Conservation (phyloP, 1,139 yeast genomes). For the Pichia sp. region DNA sequence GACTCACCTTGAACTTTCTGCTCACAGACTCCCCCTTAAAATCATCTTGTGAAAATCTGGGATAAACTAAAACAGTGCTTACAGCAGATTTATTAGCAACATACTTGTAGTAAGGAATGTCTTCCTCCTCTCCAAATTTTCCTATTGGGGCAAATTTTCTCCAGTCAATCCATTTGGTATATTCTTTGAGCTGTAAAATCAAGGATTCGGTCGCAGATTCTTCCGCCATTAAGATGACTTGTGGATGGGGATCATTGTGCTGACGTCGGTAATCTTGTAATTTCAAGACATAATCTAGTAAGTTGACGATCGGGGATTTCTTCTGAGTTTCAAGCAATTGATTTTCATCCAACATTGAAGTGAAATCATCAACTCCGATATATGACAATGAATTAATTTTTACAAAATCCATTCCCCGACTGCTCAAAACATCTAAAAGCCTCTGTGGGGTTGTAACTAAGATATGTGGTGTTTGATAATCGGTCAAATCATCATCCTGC, state of each 20-base stretch:
- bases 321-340: slow-evolving; percentile 17
- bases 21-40: background rate
- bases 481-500: slow-evolving; percentile 25
- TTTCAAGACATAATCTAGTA: slow-evolving; percentile 29
- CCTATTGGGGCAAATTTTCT: slow-evolving; percentile 28
- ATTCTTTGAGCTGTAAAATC: slow-evolving; percentile 23
- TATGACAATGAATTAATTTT: slow-evolving; percentile 26
- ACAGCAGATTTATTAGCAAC: slow-evolving; percentile 23
- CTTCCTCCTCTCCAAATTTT: slow-evolving; percentile 20
- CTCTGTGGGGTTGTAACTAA: slow-evolving; percentile 33
- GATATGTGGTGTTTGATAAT: slow-evolving; percentile 28
- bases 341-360: slow-evolving; percentile 25
- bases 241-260: slow-evolving; percentile 31
- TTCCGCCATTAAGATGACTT: slow-evolving; percentile 26
- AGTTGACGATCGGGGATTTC: slow-evolving; percentile 25
- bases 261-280: slow-evolving; percentile 29
- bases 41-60: slow-evolving; percentile 10
- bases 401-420: slow-evolving; percentile 30
- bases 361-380: slow-evolving; percentile 33
- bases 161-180: slow-evolving; percentile 32
- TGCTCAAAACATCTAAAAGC: slow-evolving; percentile 31
- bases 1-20: slow-evolving; percentile 17
- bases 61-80: slow-evolving; percentile 24
- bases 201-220: slow-evolving; percentile 20
- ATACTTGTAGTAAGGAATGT: slow-evolving; percentile 21